Percentiles rank a stretch among this genome's conserved stretches.
Evolutionary conservation across 495 filamentous ascomycete genomes (phyloP).

Genomic region (Podospora appendiculata): DNA sequence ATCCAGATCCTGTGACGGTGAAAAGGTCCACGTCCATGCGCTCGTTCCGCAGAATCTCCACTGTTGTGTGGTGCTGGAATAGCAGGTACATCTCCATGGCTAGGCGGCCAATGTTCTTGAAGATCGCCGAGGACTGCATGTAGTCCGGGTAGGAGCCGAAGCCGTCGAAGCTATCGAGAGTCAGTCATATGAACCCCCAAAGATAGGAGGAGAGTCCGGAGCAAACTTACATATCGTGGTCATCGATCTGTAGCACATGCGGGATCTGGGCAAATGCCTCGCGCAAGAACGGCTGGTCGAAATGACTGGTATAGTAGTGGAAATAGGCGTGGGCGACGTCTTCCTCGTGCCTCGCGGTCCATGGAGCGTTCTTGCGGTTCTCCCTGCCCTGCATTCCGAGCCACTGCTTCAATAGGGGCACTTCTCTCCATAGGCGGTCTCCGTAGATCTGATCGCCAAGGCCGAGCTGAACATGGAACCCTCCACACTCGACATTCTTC

Average conservation of each 20-base stretch:
- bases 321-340: conserved; percentile 95
- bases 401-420: conserved; percentile 90
- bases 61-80: conserved; percentile 95
- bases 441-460: conserved; percentile 94
- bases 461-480: conserved; percentile 89
- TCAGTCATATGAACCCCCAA: conserved; percentile 9
- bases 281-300: conserved; percentile 86
- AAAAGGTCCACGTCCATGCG: conserved; percentile 84
- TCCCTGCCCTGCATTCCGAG: conserved; percentile 83
- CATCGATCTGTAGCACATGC: conserved; percentile 85
- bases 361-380: conserved; percentile 77
- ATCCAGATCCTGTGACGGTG: conserved; percentile 92
- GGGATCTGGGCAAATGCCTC: conserved; percentile 98
- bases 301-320: conserved; percentile 96
- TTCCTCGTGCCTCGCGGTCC: conserved; percentile 91
- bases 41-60: conserved; percentile 84
- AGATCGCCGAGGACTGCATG: conserved; percentile 95
- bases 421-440: conserved; percentile 92
- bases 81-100: conserved; percentile 99
- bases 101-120: conserved; percentile 95
- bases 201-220: background rate
- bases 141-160: conserved; percentile 96
- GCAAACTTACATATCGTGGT: conserved; percentile 88
- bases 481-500: conserved; percentile 91
- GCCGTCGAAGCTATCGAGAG: conserved; percentile 75